Evolutionary conservation across 331 rosid species (phyloP), one percentile per base, ranked within the genome.

Genomic region (Saraca asoca): DNA sequence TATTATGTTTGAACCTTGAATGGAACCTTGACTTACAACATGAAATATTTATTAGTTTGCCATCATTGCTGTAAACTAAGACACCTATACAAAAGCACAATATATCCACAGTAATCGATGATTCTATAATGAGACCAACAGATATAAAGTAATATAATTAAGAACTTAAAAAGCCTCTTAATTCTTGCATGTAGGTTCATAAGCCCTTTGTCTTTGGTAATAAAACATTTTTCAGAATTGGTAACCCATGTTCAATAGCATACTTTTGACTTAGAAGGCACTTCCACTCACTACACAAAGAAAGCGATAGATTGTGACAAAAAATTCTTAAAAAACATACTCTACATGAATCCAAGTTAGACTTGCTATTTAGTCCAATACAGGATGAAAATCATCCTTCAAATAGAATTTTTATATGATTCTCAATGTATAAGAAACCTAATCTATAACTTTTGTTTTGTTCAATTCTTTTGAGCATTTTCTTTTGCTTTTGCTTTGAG

Each of bases 151-250:
- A 67, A 52, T 9, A 62, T 57, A 43, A 19, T 20, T 18, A 60
- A 16, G 7, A 75, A 86, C 96, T 74, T 34, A 86, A 77, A 75
- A 87, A 78, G 51, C 56, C 81, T 64, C 85, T 77, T 39, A 86
- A 63, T 51, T 79, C 87, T 54, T 87, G 83, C 74, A 89, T 70
- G 73, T 91, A 86, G 39, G 89, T 59, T 49, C 71, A 79, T 74
- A 89, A 89, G 17, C 96, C 96, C 73, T 75, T 89, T 50, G 96
- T 80, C 85, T 69, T 89, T 5, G 94, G 94, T 78, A 87, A 87
- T 64, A 89, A 70, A 68, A 87, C 89, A 62, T 86, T 70, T 44
- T 82, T 84, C 33, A 89, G 72, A 73, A 80, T 24, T 0, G 94
- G 94, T 63, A 89, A 80, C 65, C 86, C 94, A n/a, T 75, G 83